These are phyloP conservation scores for Potentilla sterilis DNA, from an alignment of 306 rosid genomes.

Conservation along the genomic window DNA sequence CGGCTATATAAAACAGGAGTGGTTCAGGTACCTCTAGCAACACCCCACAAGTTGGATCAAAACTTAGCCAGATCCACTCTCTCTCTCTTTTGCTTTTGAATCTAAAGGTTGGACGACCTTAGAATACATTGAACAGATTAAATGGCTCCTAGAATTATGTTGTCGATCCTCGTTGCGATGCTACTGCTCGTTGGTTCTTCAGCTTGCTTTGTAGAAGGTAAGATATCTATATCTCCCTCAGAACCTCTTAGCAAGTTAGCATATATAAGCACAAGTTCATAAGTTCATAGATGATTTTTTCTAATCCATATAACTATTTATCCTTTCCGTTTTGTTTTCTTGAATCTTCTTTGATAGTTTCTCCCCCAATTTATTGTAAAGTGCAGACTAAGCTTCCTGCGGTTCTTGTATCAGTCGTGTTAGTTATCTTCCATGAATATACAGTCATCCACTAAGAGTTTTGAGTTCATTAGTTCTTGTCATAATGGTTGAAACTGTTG, in stretches of 20 bases:
- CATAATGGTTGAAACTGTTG: neutral
- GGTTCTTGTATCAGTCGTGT: neutral
- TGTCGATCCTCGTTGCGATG: slow-evolving; percentile 31
- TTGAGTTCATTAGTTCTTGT: neutral
- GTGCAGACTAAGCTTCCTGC: neutral
- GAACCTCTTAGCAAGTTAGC: neutral
- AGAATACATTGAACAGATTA: neutral
- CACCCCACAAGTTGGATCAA: neutral
- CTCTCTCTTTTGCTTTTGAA: neutral
- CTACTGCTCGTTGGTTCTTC: slow-evolving; percentile 33
- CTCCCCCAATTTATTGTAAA: neutral
- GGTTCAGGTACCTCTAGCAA: neutral
- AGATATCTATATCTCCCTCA: slow-evolving; percentile 6
- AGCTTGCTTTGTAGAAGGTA: slow-evolving; percentile 29
- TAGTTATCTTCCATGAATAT: neutral
- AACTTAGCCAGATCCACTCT: neutral
- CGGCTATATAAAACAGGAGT: slow-evolving; percentile 1
- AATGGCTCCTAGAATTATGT: slow-evolving; percentile 32
- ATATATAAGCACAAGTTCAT: too few species aligned
- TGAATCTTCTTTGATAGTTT: neutral
- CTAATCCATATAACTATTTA: neutral
- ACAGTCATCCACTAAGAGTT: neutral
- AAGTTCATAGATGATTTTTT: neutral
- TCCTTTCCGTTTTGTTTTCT: neutral
- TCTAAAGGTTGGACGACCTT: neutral